Conservation (phyloP, 1,139 yeast genomes). For the Blastobotrys serpentis region DNA sequence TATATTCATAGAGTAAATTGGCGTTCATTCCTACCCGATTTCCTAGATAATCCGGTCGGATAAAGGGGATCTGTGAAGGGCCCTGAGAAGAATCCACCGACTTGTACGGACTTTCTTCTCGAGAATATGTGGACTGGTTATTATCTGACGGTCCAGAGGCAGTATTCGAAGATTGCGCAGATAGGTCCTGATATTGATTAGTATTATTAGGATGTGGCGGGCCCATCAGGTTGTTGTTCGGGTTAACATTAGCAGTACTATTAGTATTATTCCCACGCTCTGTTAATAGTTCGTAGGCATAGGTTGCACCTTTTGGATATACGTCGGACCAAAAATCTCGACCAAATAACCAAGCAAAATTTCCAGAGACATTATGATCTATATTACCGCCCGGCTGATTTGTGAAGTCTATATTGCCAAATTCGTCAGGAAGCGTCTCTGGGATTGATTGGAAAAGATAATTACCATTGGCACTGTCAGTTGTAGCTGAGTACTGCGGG, state of each 20-base stretch:
- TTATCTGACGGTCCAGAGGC: too few relatives aligned
- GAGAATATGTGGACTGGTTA: too few relatives aligned
- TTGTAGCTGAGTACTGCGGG: conserved; percentile 10
- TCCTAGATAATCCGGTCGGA: conserved; percentile 15
- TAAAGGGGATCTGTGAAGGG: conserved; percentile 5
- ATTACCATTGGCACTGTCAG: conserved; percentile 7
- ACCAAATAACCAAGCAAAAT: conserved; percentile 31
- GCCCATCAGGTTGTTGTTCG: neutral
- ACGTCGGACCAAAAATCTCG: conserved; percentile 24
- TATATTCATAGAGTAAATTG: conserved; percentile 11
- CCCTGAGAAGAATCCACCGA: conserved; percentile 8
- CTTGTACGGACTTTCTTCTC: neutral
- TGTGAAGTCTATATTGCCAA: conserved; percentile 17
- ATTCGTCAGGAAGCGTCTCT: conserved; percentile 17
- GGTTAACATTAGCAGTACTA: neutral
- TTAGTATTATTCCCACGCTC: conserved; percentile 9
- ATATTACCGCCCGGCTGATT: conserved; percentile 17
- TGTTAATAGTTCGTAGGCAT: conserved; percentile 19
- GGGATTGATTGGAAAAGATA: conserved; percentile 19
- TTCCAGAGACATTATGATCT: conserved; percentile 27
- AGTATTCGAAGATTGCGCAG: too few relatives aligned
- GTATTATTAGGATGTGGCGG: neutral
- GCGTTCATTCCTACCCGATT: conserved; percentile 15
- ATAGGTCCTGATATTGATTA: neutral
- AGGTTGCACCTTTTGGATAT: conserved; percentile 16